Base-by-base conservation (phyloP, 2,329 filamentous ascomycete genomes). In the Seiridium cupressi region DNA sequence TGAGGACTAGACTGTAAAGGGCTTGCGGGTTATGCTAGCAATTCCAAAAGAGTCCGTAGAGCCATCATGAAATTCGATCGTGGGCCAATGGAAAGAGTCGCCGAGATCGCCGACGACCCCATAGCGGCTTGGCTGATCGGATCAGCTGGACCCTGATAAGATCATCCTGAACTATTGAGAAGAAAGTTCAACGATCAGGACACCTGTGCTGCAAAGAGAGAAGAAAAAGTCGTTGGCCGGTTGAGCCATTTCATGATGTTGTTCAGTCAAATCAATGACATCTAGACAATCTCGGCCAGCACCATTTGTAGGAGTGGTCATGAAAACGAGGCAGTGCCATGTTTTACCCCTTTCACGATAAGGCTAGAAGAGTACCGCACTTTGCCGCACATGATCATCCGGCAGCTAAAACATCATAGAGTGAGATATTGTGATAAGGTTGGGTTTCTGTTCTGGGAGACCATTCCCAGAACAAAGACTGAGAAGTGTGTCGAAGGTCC, bases 81-180 rank as follows among this genome's bases (percentile, higher is more conserved):
- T 38, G 11, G 49, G 34, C 49, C 49, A 51, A 51, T 51, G 49
- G 34, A 31, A 38, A n/a, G 9, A 51, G n/a, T 35, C 35, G n/a
- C 31, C 49, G 34, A 53, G 49, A 53, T 38, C 32, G 35, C 49
- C 34, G 49, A 53, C 18, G 38, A 35, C 32, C 49, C 49, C 32
- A 42, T 36, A 53, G 34, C 34, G 47, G 47, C 47, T 26, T 26
- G 26, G 8, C 32, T 34, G 31, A 11, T 26, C 5, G 34, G 49
- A 53, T 53, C 49, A 53, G 49, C 49, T 53, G 49, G 49, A 53
- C 49, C 49, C 49, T 53, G 32, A 36, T 53, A 35, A 32, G 34
- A 34, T 53, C 49, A 38, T 53, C 31, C 31, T 34, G 32, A 35
- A 49, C 32, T 53, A 38, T 53, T 53, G 49, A 53, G 35, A 53